Evolutionary conservation across 305 asterid species (phyloP).

Genomic region (Fraxinus platypoda): DNA sequence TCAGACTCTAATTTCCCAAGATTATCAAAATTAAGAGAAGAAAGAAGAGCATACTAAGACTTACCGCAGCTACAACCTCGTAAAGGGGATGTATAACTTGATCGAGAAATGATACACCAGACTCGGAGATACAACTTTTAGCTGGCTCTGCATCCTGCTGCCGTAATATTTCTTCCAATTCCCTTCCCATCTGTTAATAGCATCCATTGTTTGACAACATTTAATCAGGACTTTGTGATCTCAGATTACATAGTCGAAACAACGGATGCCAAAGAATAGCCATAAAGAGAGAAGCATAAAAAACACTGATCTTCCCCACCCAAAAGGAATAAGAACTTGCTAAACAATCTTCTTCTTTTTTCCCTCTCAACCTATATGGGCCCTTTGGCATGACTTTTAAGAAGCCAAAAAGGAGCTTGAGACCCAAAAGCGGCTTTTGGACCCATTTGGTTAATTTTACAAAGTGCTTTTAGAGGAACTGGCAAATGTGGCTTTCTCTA

Average conservation of each 20-base stretch:
- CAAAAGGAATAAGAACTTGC: background rate
- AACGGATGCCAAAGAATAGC: slow-evolving; percentile 1
- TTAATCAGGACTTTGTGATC: slow-evolving; percentile 17
- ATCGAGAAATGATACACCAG: slow-evolving; percentile 82
- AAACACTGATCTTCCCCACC: background rate
- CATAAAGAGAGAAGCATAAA: background rate
- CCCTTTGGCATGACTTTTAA: background rate
- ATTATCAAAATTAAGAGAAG: slow-evolving; percentile 13
- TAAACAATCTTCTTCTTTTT: background rate
- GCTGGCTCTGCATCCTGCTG: slow-evolving; percentile 82
- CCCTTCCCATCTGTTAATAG: slow-evolving; percentile 88
- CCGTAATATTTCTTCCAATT: slow-evolving; percentile 69
- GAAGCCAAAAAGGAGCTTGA: background rate
- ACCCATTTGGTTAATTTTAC: background rate
- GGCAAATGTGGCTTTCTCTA: background rate
- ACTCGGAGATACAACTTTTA: slow-evolving; percentile 70
- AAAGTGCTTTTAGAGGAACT: background rate
- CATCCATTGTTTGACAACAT: slow-evolving; percentile 26
- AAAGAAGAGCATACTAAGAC: slow-evolving; percentile 28
- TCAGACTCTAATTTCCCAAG: background rate
- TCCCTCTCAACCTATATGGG: background rate
- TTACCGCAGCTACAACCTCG: slow-evolving; percentile 86
- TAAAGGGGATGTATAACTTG: slow-evolving; percentile 82
- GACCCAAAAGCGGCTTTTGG: background rate
- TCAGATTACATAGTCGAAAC: slow-evolving; percentile 11